These are phyloP conservation scores for Salix arbutifolia DNA, from an alignment of 345 rosid species.

Conservation along the genomic window DNA sequence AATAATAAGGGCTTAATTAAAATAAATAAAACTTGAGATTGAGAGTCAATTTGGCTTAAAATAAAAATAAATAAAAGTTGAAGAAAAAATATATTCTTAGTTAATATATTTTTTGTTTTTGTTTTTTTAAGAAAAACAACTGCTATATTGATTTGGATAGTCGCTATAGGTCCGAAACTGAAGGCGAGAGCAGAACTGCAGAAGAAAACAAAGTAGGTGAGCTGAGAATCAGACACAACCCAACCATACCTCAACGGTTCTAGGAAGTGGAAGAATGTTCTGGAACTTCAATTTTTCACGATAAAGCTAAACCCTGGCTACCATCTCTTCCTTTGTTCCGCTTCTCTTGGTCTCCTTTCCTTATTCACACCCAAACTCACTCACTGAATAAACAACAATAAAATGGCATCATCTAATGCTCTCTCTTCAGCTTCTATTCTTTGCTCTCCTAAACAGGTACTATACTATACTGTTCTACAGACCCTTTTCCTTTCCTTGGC, in stretches of 20 bases:
- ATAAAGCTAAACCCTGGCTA: conserved; percentile 52
- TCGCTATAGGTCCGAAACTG: no score
- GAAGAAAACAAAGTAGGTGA: no score
- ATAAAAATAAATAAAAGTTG: no score
- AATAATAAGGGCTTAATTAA: no score
- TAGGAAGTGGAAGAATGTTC: conserved; percentile 48
- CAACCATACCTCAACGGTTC: conserved; percentile 15
- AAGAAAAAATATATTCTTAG: no score
- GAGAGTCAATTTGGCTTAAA: no score
- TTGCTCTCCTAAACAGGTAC: conserved; percentile 71
- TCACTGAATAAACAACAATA: background rate
- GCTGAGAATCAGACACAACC: no score
- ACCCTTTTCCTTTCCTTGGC: background rate
- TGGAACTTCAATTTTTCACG: conserved; percentile 37
- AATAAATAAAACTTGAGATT: no score
- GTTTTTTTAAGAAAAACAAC: no score
- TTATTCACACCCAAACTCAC: conserved; percentile 31
- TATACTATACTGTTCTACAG: background rate
- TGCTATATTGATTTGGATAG: no score
- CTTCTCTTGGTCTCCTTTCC: conserved; percentile 12
- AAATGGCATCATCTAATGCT: conserved; percentile 80
- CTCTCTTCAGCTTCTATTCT: conserved; percentile 61
- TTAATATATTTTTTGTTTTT: no score
- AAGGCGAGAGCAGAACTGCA: no score
- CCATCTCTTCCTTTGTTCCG: background rate